Evolutionary conservation across 306 rosid genomes (phyloP).

Genomic region (Vicia faba): DNA sequence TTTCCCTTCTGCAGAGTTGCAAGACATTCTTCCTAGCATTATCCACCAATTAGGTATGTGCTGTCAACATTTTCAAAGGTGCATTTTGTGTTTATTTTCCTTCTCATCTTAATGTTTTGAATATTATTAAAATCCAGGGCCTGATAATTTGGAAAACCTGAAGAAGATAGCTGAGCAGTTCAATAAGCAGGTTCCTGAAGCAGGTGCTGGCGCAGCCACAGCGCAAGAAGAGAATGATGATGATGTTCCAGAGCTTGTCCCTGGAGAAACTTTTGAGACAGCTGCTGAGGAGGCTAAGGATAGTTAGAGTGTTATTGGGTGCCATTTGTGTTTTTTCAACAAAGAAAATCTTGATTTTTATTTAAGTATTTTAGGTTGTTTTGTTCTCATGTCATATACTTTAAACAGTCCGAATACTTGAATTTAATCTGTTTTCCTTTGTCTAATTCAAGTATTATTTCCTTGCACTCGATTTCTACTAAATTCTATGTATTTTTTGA

Average conservation of each 20-base stretch:
- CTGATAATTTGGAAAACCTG: conserved; percentile 90
- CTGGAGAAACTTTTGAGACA: conserved; percentile 84
- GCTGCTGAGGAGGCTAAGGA: conserved; percentile 74
- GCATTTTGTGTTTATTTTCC: neutral
- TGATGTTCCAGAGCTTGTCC: conserved; percentile 88
- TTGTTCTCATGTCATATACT: conserved; percentile 39
- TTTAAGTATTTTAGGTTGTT: conserved; percentile 49
- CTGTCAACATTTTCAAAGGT: neutral
- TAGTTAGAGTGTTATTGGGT: conserved; percentile 56
- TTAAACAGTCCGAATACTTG: conserved; percentile 38
- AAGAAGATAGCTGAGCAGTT: conserved; percentile 89
- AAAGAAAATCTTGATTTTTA: conserved; percentile 9
- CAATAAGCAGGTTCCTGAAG: conserved; percentile 83
- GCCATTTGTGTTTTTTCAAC: conserved; percentile 34
- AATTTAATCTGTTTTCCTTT: conserved; percentile 39
- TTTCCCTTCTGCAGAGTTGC: conserved; percentile 69
- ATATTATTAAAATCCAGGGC: conserved; percentile 55
- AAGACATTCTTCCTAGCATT: conserved; percentile 91
- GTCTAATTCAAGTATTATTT: conserved; percentile 12
- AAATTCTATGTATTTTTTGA: neutral
- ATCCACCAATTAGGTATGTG: conserved; percentile 85
- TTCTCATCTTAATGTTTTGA: neutral
- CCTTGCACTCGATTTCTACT: neutral
- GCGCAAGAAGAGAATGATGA: conserved; percentile 71
- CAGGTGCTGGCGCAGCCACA: conserved; percentile 46